A percentile compares a stretch with the other conserved stretches of the same genome.
Evolutionary conservation across 805 yeast species (phyloP).

Genomic region (Vanderwaltozyma tropicalis): DNA sequence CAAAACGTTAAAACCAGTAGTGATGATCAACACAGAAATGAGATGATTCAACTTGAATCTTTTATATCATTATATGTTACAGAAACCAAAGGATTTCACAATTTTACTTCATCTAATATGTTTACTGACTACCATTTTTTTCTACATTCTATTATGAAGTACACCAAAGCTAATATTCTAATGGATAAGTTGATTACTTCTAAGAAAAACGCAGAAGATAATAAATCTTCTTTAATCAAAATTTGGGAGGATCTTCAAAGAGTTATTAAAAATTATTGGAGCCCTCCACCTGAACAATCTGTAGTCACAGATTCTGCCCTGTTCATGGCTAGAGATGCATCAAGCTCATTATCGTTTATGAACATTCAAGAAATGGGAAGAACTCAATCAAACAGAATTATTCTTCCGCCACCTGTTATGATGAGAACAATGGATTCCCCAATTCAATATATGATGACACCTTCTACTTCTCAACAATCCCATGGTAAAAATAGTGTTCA

Average conservation of each 20-base stretch:
- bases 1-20: neutral
- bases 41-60: too few relatives aligned
- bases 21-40: too few relatives aligned
- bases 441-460: neutral
- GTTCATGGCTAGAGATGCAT: neutral
- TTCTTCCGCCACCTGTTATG: slow-evolving; percentile 1
- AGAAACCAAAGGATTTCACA: too few relatives aligned
- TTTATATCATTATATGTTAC: too few relatives aligned
- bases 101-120: neutral
- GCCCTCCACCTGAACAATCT: neutral
- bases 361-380: neutral
- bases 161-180: slow-evolving; percentile 1
- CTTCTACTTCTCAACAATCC: neutral
- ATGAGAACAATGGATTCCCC: neutral
- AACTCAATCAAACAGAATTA: neutral
- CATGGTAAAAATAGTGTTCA: too few relatives aligned
- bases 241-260: slow-evolving; percentile 1
- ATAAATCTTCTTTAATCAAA: neutral
- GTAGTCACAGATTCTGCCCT: neutral
- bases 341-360: neutral
- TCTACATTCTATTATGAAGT: neutral
- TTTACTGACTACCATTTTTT: neutral
- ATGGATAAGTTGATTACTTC: slow-evolving; percentile 3
- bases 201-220: neutral
- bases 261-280: slow-evolving; percentile 1